A percentile compares a stretch with the other conserved stretches of the same genome.
Conservation (phyloP, 495 filamentous ascomycete genomes). For the Xylaria telfairii region DNA sequence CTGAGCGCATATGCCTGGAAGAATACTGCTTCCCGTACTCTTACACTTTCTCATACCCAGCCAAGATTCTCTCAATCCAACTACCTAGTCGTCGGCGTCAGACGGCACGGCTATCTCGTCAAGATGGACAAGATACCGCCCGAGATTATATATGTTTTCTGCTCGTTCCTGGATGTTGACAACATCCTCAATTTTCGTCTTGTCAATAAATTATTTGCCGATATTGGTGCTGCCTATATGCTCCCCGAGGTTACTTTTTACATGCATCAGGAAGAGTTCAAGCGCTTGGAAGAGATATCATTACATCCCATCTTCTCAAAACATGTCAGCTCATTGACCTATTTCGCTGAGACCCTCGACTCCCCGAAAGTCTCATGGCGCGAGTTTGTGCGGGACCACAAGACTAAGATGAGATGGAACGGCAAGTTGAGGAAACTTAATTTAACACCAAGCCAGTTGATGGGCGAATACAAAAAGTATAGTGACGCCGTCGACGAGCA, state of each 20-base stretch:
- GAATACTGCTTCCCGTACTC: background rate
- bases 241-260: constrained; percentile 18
- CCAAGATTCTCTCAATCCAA: background rate
- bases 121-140: constrained; percentile 28
- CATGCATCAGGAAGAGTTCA: constrained; percentile 15
- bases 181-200: constrained; percentile 29
- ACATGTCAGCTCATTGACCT: constrained; percentile 25
- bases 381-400: constrained; percentile 14
- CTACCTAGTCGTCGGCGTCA: background rate
- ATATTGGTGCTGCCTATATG: constrained; percentile 26
- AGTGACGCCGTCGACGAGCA: constrained; percentile 1
- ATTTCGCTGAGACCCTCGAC: constrained; percentile 12
- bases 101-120: background rate
- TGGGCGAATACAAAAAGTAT: constrained; percentile 14
- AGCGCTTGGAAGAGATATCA: constrained; percentile 13
- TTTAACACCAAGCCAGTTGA: background rate
- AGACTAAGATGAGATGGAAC: constrained; percentile 4
- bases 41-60: background rate
- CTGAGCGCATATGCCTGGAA: background rate
- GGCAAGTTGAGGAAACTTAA: constrained; percentile 12
- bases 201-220: constrained; percentile 24
- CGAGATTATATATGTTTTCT: constrained; percentile 24
- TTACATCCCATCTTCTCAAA: constrained; percentile 22
- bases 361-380: background rate
- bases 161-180: constrained; percentile 13